A percentile compares a stretch with the other conserved stretches of the same genome.
Evolutionary conservation across 164 flowering plant species (phyloP).

Genomic region (Berberis vulgaris): DNA sequence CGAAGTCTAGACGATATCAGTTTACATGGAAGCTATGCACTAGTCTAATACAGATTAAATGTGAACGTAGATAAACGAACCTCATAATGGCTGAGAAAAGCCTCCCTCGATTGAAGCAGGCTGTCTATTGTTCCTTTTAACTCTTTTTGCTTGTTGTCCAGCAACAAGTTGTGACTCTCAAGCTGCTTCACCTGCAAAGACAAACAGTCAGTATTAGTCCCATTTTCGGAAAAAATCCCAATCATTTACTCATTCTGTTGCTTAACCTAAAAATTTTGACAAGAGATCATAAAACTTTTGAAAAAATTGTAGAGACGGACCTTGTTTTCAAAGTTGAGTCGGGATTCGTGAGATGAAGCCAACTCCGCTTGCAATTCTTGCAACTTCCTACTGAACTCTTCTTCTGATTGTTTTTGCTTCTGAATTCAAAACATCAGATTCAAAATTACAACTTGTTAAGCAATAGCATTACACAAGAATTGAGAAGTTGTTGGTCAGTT

Average conservation of each 20-base stretch:
- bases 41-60: too few relatives aligned
- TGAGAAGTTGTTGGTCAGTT: too few relatives aligned
- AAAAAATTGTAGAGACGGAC: neutral
- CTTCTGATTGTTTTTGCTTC: neutral
- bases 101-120: conserved; percentile 44
- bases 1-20: too few relatives aligned
- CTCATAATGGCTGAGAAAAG: conserved; percentile 43
- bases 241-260: too few relatives aligned
- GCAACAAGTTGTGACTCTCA: conserved; percentile 43
- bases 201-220: neutral
- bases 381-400: neutral
- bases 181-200: conserved; percentile 42
- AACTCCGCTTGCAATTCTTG: neutral
- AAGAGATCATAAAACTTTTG: too few relatives aligned
- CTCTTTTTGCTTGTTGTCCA: conserved; percentile 51
- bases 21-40: too few relatives aligned
- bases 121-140: conserved; percentile 39
- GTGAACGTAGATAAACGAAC: conserved; percentile 12
- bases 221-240: too few relatives aligned
- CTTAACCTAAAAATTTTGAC: too few relatives aligned
- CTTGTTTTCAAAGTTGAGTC: neutral
- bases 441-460: too few relatives aligned
- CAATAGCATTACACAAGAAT: too few relatives aligned
- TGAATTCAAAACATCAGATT: neutral
- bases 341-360: neutral